Conservation (phyloP, 441 rosid genomes). For the Populus tomentosa region DNA sequence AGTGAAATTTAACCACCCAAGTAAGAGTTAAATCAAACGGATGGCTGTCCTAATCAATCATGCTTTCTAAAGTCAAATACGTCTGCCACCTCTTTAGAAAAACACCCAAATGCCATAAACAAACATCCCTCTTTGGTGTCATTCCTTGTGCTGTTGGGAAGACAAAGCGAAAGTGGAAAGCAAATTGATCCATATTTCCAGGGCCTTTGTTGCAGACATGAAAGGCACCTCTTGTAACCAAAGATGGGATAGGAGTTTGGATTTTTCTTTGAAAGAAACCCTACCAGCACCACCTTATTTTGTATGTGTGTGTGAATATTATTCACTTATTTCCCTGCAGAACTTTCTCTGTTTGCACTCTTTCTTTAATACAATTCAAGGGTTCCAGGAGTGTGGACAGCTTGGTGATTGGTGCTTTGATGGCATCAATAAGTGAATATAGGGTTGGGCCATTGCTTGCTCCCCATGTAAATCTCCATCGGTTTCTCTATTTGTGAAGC, state of each 20-base stretch:
- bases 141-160: conserved; percentile 17
- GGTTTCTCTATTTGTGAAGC: conserved; percentile 14
- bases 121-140: background rate
- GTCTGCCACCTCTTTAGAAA: background rate
- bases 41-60: no score
- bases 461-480: conserved; percentile 4
- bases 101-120: conserved; percentile 6
- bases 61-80: background rate
- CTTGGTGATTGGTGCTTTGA: conserved; percentile 14
- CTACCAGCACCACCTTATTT: conserved; percentile 14
- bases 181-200: conserved; percentile 22
- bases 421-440: conserved; percentile 12
- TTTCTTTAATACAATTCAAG: conserved; percentile 20
- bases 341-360: conserved; percentile 28
- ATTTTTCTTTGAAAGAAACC: conserved; percentile 26
- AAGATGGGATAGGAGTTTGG: conserved; percentile 19
- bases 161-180: conserved; percentile 28
- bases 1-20: no score
- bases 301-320: background rate
- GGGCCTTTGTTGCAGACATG: conserved; percentile 23
- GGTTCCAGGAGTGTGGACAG: conserved; percentile 28
- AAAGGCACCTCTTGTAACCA: background rate
- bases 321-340: background rate
- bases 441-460: conserved; percentile 14
- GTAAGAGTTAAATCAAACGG: no score